Conservation (phyloP, 345 rosid species). For the Lepidium aucheri region DNA sequence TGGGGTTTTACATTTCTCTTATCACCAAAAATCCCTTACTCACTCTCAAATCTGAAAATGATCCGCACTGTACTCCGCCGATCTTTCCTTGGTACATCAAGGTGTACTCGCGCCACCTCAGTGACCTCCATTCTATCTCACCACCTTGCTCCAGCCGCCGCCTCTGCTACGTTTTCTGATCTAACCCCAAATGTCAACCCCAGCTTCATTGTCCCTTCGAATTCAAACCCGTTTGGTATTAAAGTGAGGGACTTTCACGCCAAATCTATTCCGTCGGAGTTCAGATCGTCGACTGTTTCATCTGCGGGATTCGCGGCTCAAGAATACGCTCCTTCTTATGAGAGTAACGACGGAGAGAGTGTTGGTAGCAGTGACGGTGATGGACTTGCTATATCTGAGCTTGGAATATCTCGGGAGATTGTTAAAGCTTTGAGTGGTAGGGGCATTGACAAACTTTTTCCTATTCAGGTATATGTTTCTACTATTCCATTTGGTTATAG, state of each 20-base stretch:
- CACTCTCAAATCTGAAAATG: conserved; percentile 24
- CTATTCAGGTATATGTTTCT: conserved; percentile 60
- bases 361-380: conserved; percentile 41
- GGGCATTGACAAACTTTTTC: conserved; percentile 71
- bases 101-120: conserved; percentile 32
- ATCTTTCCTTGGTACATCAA: conserved; percentile 25
- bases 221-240: conserved; percentile 2
- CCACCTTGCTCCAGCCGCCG: conserved; percentile 1
- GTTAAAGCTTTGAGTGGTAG: conserved; percentile 53
- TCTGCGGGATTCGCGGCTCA: conserved; percentile 49
- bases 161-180: not conserved
- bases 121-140: conserved; percentile 22
- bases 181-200: not conserved
- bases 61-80: conserved; percentile 37
- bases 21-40: not conserved
- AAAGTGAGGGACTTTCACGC: conserved; percentile 42
- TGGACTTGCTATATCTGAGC: conserved; percentile 44
- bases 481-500: not conserved
- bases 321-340: conserved; percentile 26
- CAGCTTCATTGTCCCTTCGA: not conserved
- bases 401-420: conserved; percentile 70
- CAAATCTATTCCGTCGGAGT: conserved; percentile 41
- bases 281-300: conserved; percentile 32
- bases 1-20: conserved; percentile 11
- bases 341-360: conserved; percentile 10